Percentiles rank a stretch among this genome's conserved stretches.
Conservation (phyloP, 768 basidiomycete genomes). For the Guyanaporus albipodus region DNA sequence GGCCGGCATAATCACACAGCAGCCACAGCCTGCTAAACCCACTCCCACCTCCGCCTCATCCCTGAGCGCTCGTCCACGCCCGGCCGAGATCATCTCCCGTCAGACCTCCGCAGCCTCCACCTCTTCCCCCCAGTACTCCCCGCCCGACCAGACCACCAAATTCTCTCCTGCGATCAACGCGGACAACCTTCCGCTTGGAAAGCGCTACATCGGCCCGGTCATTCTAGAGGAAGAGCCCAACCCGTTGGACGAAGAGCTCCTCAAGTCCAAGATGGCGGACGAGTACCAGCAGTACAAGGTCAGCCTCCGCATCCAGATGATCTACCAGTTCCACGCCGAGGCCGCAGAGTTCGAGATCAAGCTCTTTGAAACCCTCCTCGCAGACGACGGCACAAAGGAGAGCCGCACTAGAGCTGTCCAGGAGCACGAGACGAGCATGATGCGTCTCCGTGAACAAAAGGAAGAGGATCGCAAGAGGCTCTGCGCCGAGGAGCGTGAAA, state of each 20-base stretch:
- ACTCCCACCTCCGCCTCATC: slow-evolving; percentile 5
- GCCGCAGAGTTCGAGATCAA: slow-evolving; percentile 30
- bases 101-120: slow-evolving; percentile 27
- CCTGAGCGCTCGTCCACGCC: slow-evolving; percentile 21
- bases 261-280: slow-evolving; percentile 33
- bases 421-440: slow-evolving; percentile 32
- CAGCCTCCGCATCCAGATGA: slow-evolving; percentile 33
- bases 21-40: slow-evolving; percentile 8
- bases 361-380: slow-evolving; percentile 26
- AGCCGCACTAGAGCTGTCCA: slow-evolving; percentile 27
- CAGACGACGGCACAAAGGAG: slow-evolving; percentile 28
- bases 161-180: slow-evolving; percentile 23
- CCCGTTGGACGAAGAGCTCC: slow-evolving; percentile 24
- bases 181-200: slow-evolving; percentile 23
- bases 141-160: slow-evolving; percentile 19
- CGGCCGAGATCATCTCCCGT: slow-evolving; percentile 29
- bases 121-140: slow-evolving; percentile 27
- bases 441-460: slow-evolving; percentile 32
- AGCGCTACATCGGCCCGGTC: slow-evolving; percentile 32
- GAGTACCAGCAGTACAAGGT: slow-evolving; percentile 31
- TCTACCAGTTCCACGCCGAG: slow-evolving; percentile 30
- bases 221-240: slow-evolving; percentile 28
- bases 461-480: slow-evolving; percentile 31
- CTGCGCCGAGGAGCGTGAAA: slow-evolving; percentile 29
- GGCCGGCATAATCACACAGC: slow-evolving; percentile 24